Percentiles rank a stretch among this genome's conserved stretches.
Evolutionary conservation across 2,329 filamentous ascomycete genomes (phyloP).

Genomic region (Xylariaceae sp.): DNA sequence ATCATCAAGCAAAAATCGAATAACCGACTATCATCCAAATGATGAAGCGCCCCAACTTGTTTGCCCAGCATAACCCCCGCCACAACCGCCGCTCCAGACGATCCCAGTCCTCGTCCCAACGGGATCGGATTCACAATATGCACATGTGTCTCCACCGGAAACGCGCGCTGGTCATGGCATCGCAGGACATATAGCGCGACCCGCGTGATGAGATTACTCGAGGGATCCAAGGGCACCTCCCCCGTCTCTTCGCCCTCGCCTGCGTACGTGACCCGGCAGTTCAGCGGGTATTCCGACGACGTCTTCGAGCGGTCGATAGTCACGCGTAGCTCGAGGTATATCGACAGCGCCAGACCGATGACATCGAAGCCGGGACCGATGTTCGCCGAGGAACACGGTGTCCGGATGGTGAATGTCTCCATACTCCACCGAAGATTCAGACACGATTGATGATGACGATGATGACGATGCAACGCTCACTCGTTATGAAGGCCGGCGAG

Average conservation of each 20-base stretch:
- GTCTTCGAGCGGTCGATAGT: slow-evolving; percentile 59
- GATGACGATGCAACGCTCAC: no score
- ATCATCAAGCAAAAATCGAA: slow-evolving; percentile 98
- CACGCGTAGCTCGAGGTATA: slow-evolving; percentile 87
- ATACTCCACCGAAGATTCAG: slow-evolving; percentile 26
- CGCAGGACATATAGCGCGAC: slow-evolving; percentile 91
- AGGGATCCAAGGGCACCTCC: slow-evolving; percentile 76
- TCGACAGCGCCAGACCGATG: slow-evolving; percentile 87
- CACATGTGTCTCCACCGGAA: slow-evolving; percentile 80
- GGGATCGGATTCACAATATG: slow-evolving; percentile 96
- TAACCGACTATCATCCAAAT: slow-evolving; percentile 71
- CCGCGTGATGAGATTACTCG: slow-evolving; percentile 87
- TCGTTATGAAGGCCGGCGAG: no score
- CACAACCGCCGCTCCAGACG: slow-evolving; percentile 90
- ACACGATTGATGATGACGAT: no score
- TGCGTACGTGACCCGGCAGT: slow-evolving; percentile 89
- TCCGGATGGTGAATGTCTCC: slow-evolving; percentile 66
- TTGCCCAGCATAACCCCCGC: slow-evolving; percentile 91
- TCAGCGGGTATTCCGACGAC: slow-evolving; percentile 58
- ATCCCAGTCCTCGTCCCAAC: slow-evolving; percentile 86
- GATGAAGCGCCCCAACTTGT: slow-evolving; percentile 72
- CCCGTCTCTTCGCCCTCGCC: slow-evolving; percentile 65
- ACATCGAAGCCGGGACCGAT: slow-evolving; percentile 98
- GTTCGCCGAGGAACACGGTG: slow-evolving; percentile 93
- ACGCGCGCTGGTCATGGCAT: slow-evolving; percentile 80